phyloP scores from a whole-genome alignment of 176 grass and related monocot species.

The Phoenix roebelenii region DNA sequence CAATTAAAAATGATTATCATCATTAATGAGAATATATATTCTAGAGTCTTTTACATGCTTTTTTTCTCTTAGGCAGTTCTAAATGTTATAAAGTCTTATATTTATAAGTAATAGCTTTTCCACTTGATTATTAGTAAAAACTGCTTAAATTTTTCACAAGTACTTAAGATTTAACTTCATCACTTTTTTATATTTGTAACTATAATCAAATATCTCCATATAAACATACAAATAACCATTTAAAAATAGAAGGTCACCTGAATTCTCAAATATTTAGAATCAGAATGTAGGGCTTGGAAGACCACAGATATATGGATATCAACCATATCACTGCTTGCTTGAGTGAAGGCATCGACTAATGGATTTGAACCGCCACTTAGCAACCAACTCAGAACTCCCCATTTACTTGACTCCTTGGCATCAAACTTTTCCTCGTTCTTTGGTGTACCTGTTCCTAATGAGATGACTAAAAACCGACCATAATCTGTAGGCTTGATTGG shows the following conservation, averaged over 20 bases:
- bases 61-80: too few relatives aligned
- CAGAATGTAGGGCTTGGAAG: neutral
- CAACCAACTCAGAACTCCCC: neutral
- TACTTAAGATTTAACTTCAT: too few relatives aligned
- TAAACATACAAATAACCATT: too few relatives aligned
- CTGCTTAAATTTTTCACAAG: too few relatives aligned
- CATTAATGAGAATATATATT: too few relatives aligned
- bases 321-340: conserved; percentile 2
- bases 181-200: too few relatives aligned
- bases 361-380: neutral
- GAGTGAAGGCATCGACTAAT: neutral
- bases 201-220: too few relatives aligned
- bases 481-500: neutral
- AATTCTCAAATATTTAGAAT: conserved; percentile 1
- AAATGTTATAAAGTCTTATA: too few relatives aligned
- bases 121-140: too few relatives aligned
- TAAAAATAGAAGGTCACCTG: neutral
- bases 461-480: neutral
- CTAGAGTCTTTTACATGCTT: too few relatives aligned
- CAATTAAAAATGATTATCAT: too few relatives aligned
- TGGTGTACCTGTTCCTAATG: neutral
- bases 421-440: conserved; percentile 1
- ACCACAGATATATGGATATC: neutral
- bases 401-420: neutral
- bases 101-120: too few relatives aligned